phyloP scores from a whole-genome alignment of 352 stramenopile species.

The Pythium sukuiense region DNA sequence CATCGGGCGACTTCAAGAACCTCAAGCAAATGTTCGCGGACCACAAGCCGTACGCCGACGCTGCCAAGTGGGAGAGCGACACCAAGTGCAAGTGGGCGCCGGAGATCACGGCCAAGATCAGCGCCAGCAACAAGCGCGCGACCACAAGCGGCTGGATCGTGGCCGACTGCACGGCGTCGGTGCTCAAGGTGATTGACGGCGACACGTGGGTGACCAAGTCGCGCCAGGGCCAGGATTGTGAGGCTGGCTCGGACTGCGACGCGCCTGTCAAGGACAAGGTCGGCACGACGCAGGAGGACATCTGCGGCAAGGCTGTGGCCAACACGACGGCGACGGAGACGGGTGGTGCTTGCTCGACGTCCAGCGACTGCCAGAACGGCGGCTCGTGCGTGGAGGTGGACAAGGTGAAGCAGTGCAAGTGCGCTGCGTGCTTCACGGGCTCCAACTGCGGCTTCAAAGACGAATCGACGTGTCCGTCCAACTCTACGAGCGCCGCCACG shows the following conservation, averaged over 20 bases:
- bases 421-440: slow-evolving; percentile 76
- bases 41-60: slow-evolving; percentile 52
- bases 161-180: slow-evolving; percentile 47
- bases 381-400: slow-evolving; percentile 75
- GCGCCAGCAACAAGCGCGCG: slow-evolving; percentile 45
- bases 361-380: slow-evolving; percentile 63
- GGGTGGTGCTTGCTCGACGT: slow-evolving; percentile 56
- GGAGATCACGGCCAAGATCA: slow-evolving; percentile 47
- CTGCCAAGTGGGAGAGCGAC: slow-evolving; percentile 55
- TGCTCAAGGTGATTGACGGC: slow-evolving; percentile 57
- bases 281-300: slow-evolving; percentile 74
- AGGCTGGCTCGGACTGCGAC: slow-evolving; percentile 67
- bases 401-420: slow-evolving; percentile 70
- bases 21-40: slow-evolving; percentile 69
- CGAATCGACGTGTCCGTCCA: slow-evolving; percentile 24
- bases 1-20: slow-evolving; percentile 72
- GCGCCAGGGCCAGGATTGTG: slow-evolving; percentile 74
- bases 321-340: slow-evolving; percentile 20
- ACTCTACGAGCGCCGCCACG: neutral
- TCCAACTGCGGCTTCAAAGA: slow-evolving; percentile 76
- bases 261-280: slow-evolving; percentile 51
- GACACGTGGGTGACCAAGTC: slow-evolving; percentile 81
- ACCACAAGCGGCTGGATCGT: slow-evolving; percentile 69
- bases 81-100: slow-evolving; percentile 76
- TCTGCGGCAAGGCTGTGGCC: slow-evolving; percentile 70